Conservation (phyloP, 2,329 filamentous ascomycete species). For the Fusarium mexicanum region DNA sequence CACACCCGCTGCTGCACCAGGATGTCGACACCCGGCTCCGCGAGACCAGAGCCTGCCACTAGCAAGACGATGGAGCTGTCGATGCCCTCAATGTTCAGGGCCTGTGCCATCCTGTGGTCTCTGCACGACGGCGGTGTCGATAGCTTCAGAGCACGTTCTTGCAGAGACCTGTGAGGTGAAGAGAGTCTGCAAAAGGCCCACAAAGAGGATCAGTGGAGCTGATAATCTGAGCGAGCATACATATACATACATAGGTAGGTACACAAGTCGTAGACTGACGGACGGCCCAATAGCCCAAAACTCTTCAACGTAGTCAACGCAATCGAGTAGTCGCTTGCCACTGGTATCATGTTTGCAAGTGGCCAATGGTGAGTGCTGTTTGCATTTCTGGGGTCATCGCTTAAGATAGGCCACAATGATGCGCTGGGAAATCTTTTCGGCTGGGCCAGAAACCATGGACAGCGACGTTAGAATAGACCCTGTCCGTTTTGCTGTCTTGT, state of each 20-base stretch:
- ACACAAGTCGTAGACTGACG: not conserved
- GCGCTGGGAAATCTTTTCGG: not conserved
- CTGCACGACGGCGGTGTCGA: conserved; percentile 42
- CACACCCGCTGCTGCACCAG: conserved; percentile 21
- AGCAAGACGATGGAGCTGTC: conserved; percentile 36
- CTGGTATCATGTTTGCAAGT: conserved; percentile 26
- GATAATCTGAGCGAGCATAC: not conserved
- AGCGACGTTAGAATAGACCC: not conserved
- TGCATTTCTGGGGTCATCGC: conserved; percentile 26
- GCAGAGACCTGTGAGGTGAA: conserved; percentile 34
- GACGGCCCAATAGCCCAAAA: conserved; percentile 5
- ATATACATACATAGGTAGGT: too few relatives aligned
- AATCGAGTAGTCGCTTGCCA: conserved; percentile 19
- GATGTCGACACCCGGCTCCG: conserved; percentile 43
- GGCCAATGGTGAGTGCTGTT: conserved; percentile 7
- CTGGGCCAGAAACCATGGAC: not conserved
- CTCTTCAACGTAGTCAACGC: not conserved
- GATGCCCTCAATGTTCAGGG: conserved; percentile 31
- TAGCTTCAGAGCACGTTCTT: conserved; percentile 43
- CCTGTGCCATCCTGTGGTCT: conserved; percentile 35
- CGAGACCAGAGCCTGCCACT: conserved; percentile 38
- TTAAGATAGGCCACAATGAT: conserved; percentile 10
- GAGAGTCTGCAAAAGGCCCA: conserved; percentile 11
- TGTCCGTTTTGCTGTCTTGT: not conserved
- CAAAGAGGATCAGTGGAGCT: conserved; percentile 38